A percentile compares a stretch with the other conserved stretches of the same genome.
Evolutionary conservation across 2,329 filamentous ascomycete species (phyloP).

Genomic region (Monosporascus sp.): DNA sequence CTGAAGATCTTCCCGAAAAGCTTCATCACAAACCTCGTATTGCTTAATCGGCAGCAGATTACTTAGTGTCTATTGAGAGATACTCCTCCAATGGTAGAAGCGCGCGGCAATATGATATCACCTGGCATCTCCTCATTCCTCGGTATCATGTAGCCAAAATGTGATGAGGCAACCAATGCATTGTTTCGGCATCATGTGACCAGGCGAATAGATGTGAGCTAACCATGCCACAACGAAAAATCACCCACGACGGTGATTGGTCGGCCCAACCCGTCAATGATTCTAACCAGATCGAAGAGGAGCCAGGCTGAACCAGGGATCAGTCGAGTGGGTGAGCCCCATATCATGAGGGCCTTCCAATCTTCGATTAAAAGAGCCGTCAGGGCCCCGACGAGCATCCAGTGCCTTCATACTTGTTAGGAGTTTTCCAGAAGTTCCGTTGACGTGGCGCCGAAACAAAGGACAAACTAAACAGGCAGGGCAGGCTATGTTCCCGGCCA

Average conservation of each 20-base stretch:
- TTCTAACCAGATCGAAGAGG: background rate
- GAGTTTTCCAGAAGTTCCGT: background rate
- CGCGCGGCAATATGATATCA: background rate
- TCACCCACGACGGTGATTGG: background rate
- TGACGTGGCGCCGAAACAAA: background rate
- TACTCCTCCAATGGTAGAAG: background rate
- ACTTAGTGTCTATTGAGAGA: background rate
- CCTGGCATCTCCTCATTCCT: background rate
- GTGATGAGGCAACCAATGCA: slow-evolving; percentile 8
- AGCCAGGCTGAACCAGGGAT: background rate
- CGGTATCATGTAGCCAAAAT: background rate
- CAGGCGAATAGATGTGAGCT: background rate
- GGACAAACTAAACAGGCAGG: background rate
- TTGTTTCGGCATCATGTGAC: slow-evolving; percentile 19
- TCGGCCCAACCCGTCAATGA: background rate
- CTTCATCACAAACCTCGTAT: background rate
- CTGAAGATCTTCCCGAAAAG: background rate
- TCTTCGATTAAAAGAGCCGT: background rate
- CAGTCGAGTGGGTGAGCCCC: background rate
- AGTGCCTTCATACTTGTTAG: background rate
- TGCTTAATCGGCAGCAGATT: background rate
- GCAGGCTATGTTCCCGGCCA: background rate
- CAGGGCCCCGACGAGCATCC: background rate
- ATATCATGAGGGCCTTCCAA: background rate
- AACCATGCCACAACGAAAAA: background rate